Percentiles rank a stretch among this genome's conserved stretches.
Evolutionary conservation across 495 filamentous ascomycete genomes (phyloP).

Genomic region (Filosporella fistucella): DNA sequence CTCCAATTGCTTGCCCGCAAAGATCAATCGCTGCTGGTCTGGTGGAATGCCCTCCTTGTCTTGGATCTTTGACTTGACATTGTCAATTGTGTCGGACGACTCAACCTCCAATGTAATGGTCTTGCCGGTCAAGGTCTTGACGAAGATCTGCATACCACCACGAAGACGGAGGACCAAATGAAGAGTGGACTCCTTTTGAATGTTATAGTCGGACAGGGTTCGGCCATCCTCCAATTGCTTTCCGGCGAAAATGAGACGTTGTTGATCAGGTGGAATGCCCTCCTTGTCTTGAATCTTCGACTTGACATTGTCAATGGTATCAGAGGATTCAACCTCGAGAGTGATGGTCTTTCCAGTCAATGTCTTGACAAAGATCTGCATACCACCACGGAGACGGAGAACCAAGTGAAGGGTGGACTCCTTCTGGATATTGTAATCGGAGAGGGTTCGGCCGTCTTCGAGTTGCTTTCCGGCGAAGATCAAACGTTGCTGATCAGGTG

Average conservation of each 20-base stretch:
- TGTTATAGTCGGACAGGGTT: constrained; percentile 98
- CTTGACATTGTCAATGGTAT: constrained; percentile 96
- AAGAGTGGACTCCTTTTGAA: constrained; percentile 97
- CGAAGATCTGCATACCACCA: constrained; percentile 96
- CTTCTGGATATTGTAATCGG: constrained; percentile 99
- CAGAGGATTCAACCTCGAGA: constrained; percentile 82
- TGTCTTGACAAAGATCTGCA: constrained; percentile 88
- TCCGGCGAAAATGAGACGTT: constrained; percentile 97
- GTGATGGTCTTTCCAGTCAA: constrained; percentile 93
- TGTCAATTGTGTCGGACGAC: constrained; percentile 86
- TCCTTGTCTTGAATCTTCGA: constrained; percentile 98
- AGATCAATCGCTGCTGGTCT: constrained; percentile 86
- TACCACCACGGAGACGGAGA: constrained; percentile 95
- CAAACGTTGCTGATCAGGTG: constrained; percentile 88
- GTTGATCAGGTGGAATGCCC: constrained; percentile 97
- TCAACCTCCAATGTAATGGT: constrained; percentile 91
- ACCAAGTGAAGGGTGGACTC: constrained; percentile 94
- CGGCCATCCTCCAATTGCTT: constrained; percentile 76
- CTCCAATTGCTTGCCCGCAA: constrained; percentile 87
- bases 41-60: constrained; percentile 90
- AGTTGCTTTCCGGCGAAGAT: constrained; percentile 98
- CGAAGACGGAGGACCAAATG: constrained; percentile 95
- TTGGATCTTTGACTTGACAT: constrained; percentile 90
- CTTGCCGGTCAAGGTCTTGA: constrained; percentile 91
- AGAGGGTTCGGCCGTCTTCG: constrained; percentile 74